Conservation (phyloP, 2,329 filamentous ascomycete species). For the Arthrobotrys sinensis region DNA sequence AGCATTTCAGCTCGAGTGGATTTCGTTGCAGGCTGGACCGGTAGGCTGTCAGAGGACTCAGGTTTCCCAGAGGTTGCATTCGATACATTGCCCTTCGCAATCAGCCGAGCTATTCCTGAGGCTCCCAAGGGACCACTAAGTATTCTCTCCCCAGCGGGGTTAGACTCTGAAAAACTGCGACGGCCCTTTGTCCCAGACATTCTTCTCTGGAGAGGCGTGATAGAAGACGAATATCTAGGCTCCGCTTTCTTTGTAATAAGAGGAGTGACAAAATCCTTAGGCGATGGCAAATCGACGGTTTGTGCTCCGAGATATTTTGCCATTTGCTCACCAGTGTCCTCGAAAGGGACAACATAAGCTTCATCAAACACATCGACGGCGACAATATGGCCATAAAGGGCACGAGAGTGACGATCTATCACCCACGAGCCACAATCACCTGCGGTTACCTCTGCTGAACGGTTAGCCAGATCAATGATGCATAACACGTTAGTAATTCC, state of each 20-base stretch:
- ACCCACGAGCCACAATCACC: constrained; percentile 54
- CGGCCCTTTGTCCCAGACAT: too few species aligned
- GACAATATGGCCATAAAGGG: constrained; percentile 39
- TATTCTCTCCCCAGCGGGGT: too few species aligned
- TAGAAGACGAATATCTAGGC: too few species aligned
- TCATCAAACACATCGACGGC: constrained; percentile 45
- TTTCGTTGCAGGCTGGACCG: too few species aligned
- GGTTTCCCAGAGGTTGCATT: too few species aligned
- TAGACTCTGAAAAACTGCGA: too few species aligned
- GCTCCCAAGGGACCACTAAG: too few species aligned
- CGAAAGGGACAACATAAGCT: constrained; percentile 42
- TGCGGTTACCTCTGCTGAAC: constrained; percentile 24
- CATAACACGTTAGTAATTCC: neutral
- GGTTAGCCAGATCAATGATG: neutral
- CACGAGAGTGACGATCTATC: constrained; percentile 19
- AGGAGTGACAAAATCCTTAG: neutral
- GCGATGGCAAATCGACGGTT: constrained; percentile 16
- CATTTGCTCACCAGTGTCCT: constrained; percentile 36
- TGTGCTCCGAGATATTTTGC: constrained; percentile 9
- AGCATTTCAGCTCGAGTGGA: neutral
- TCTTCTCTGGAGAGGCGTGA: too few species aligned
- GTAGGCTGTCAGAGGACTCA: too few species aligned
- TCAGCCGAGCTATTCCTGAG: too few species aligned
- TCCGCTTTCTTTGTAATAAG: neutral
- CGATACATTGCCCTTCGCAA: too few species aligned